Evolutionary conservation across 805 yeast species (phyloP).

Genomic region (Sporopachydermia quercuum): DNA sequence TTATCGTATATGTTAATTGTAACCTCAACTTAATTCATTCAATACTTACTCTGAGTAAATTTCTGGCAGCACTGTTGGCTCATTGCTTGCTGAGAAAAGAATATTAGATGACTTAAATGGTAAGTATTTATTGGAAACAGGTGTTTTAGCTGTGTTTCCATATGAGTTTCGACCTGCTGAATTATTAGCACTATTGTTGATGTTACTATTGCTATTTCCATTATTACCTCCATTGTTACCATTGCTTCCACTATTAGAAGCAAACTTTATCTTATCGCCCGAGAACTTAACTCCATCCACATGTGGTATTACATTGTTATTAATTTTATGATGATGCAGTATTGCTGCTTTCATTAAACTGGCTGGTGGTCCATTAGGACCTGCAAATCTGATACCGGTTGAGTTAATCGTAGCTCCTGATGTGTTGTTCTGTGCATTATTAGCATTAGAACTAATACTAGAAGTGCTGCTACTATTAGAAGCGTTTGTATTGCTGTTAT

Average conservation of each 20-base stretch:
- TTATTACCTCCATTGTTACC: too few relatives aligned
- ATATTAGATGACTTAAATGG: constrained; percentile 9
- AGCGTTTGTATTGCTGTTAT: constrained; percentile 3
- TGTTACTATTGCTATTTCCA: too few relatives aligned
- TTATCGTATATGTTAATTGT: too few relatives aligned
- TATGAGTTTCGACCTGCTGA: too few relatives aligned
- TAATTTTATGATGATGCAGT: constrained; percentile 18
- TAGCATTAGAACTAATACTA: constrained; percentile 2
- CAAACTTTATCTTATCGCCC: constrained; percentile 17
- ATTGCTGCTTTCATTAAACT: constrained; percentile 21
- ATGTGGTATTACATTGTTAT: constrained; percentile 10
- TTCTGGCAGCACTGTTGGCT: constrained; percentile 24
- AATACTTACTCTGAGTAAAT: constrained; percentile 24
- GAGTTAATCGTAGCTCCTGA: constrained; percentile 3
- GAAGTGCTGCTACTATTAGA: constrained; percentile 1
- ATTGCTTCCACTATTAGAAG: too few relatives aligned
- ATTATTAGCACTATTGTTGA: too few relatives aligned
- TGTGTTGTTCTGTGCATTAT: constrained; percentile 4
- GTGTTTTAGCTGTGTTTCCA: too few relatives aligned
- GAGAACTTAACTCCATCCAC: constrained; percentile 21
- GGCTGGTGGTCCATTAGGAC: constrained; percentile 10
- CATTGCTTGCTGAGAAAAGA: not conserved
- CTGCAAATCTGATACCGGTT: constrained; percentile 2
- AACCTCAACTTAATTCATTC: not conserved
- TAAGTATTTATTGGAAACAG: constrained; percentile 2